Evolutionary conservation across 1,139 yeast genomes (phyloP), one percentile per base, ranked within the genome.

Genomic region (Saccharomyces hybrid): DNA sequence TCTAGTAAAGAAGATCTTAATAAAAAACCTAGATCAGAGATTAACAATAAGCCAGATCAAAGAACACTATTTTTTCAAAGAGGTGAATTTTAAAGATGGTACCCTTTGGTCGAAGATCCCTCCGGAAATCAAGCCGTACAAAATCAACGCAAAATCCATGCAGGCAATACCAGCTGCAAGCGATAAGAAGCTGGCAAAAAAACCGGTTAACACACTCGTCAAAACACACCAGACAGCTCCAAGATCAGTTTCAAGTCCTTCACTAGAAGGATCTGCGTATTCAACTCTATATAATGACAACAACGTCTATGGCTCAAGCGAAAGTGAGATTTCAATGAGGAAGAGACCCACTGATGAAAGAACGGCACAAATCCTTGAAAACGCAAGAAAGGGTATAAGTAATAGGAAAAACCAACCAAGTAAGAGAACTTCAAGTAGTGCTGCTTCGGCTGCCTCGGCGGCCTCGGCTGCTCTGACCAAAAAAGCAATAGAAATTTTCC

Each of bases 121-220:
- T 2, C 99, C 99, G 0, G 84, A 81, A 61, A 71, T 90, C 46
- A 83, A 84, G 11, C 96, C 97, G 0, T 89, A 84, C 67, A 80
- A 80, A 50, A 72, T 84, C 5, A 69, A 68, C 49, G 75, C 78
- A 0, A 72, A 73, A 56, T 72, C 78, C 6, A 75, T 75, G 77
- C 70, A 74, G 42, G 74, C 75, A 25, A 66, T 73, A 27, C 76
- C 78, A 8, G 71, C 67, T 26, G 51, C 70, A 26, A 58, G 53
- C 51, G 61, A 59, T 55, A 66, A 68, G 50, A 64, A 65, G 26
- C 62, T 67, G n/a, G 5, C 31, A 7, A 47, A 52, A 25, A 51
- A 51, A 51, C 14, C 46, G 6, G 9, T 16, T n/a, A 38, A 3
- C 19, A 19, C 25, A 38, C 44, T 38, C 4, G 26, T 3, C 25